Evolutionary conservation across 345 rosid species (phyloP).

Genomic region (Brassica juncea): DNA sequence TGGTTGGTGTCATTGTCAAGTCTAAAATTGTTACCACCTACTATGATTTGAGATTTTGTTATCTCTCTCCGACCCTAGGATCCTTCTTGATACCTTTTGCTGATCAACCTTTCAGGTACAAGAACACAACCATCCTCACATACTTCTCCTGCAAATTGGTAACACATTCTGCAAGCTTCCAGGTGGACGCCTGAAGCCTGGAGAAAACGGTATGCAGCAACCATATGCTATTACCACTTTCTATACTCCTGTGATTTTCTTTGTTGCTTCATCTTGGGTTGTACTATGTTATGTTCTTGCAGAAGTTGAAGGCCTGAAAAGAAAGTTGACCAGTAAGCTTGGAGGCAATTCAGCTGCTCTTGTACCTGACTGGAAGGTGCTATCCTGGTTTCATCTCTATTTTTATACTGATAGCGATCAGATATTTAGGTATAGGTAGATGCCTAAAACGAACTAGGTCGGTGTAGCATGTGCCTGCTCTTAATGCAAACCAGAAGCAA

Average conservation of each 20-base stretch:
- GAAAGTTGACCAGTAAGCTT: constrained; percentile 93
- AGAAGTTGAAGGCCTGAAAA: constrained; percentile 93
- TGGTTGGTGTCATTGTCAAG: background rate
- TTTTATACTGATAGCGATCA: background rate
- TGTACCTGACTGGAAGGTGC: constrained; percentile 95
- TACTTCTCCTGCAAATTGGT: constrained; percentile 95
- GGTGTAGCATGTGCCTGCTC: background rate
- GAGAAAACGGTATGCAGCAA: constrained; percentile 76
- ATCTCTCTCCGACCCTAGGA: background rate
- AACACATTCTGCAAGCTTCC: constrained; percentile 98
- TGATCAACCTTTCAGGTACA: constrained; percentile 68
- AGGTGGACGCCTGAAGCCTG: constrained; percentile 95
- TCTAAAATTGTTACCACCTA: background rate
- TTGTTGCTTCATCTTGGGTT: constrained; percentile 9
- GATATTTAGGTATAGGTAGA: background rate
- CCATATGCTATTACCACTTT: background rate
- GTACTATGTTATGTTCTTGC: constrained; percentile 32
- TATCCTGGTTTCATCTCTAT: constrained; percentile 13
- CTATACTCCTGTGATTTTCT: background rate
- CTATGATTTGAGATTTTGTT: constrained; percentile 12
- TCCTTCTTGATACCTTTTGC: background rate
- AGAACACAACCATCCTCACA: constrained; percentile 95
- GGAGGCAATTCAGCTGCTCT: constrained; percentile 81
- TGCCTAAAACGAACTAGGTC: background rate
- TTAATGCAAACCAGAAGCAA: background rate